These are phyloP conservation scores for Datisca glomerata DNA, from an alignment of 306 rosid species.

Conservation along the genomic window DNA sequence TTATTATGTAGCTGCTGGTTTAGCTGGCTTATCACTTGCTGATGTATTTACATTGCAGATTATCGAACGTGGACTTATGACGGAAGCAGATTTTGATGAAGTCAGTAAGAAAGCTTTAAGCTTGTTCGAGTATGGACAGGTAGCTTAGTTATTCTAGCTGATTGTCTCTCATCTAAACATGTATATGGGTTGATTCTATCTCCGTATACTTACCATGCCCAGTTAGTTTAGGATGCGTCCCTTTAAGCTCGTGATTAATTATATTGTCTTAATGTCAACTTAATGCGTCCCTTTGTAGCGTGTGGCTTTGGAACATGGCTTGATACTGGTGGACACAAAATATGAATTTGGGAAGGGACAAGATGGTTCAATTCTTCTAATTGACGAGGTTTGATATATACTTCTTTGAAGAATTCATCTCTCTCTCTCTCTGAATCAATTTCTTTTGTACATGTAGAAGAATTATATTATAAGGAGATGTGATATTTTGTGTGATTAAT, in stretches of 20 bases:
- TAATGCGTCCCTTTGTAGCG: too few relatives aligned
- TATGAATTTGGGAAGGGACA: conserved; percentile 89
- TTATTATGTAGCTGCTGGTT: not conserved
- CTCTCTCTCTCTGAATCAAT: not conserved
- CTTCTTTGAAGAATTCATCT: conserved; percentile 2
- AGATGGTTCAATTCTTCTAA: conserved; percentile 75
- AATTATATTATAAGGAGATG: conserved; percentile 8
- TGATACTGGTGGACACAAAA: conserved; percentile 89
- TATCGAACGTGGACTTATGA: conserved; percentile 58
- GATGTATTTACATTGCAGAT: conserved; percentile 59
- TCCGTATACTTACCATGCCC: too few relatives aligned
- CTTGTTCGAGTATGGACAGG: conserved; percentile 90
- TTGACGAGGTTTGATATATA: conserved; percentile 60
- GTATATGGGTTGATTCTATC: too few relatives aligned
- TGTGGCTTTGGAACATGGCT: conserved; percentile 86
- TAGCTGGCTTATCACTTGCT: not conserved
- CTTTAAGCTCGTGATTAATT: too few relatives aligned
- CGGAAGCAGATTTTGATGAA: conserved; percentile 65
- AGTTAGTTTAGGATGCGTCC: too few relatives aligned
- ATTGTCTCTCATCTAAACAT: too few relatives aligned
- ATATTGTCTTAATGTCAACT: too few relatives aligned
- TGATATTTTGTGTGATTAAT: conserved; percentile 7
- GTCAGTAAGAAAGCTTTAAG: conserved; percentile 64
- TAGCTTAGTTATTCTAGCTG: too few relatives aligned
- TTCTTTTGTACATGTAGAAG: conserved; percentile 2